Evolutionary conservation across 208 protist species (phyloP).

Genomic region (Acanthamoeba lenticulata): DNA sequence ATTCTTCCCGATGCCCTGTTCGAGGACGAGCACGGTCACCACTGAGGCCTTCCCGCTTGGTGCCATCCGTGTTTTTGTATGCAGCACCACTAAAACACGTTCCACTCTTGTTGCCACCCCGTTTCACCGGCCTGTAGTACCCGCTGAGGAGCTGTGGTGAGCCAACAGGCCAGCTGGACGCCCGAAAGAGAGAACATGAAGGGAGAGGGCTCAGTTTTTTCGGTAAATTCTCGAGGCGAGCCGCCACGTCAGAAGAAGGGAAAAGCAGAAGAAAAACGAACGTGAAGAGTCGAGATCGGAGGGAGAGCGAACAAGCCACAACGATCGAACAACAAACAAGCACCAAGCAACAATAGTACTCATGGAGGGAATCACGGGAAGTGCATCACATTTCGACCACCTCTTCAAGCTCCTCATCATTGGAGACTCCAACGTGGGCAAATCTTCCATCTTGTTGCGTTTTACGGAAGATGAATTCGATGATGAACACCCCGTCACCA

Average conservation of each 20-base stretch:
- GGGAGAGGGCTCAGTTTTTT: no score
- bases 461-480: constrained; percentile 52
- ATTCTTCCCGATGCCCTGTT: background rate
- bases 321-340: background rate
- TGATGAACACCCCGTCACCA: constrained; percentile 44
- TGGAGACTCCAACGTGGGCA: constrained; percentile 49
- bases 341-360: background rate
- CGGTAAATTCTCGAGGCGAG: no score
- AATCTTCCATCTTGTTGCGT: constrained; percentile 55
- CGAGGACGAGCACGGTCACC: background rate
- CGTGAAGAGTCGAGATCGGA: background rate
- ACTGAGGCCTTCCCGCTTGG: background rate
- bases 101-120: no score
- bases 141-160: no score
- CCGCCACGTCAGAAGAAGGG: background rate
- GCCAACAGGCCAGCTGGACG: no score
- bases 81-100: no score
- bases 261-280: background rate
- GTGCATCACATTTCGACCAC: constrained; percentile 28
- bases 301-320: background rate
- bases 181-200: no score
- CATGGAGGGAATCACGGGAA: constrained; percentile 4
- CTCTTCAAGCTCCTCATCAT: constrained; percentile 62
- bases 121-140: no score
- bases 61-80: no score